Evolutionary conservation across 176 grass and related monocot species (phyloP), one percentile per base, ranked within the genome.

Genomic region (Hyparrhenia diplandra): DNA sequence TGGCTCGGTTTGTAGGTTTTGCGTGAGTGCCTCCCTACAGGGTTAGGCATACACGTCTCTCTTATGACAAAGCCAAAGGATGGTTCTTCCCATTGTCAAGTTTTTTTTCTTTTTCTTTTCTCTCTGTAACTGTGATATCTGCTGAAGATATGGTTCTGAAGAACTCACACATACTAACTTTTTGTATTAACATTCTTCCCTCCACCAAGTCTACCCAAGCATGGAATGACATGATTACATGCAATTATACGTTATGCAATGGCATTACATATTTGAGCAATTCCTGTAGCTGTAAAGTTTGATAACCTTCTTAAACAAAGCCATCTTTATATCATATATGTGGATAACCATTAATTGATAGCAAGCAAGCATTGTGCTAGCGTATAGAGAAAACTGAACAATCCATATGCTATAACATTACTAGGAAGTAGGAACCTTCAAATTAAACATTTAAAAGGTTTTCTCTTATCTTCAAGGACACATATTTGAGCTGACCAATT

Each of bases 261-360:
- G 34, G 21, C 16, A 2, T 28, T 61, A 61, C 59, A 31, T 10
- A 35, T 81, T 75, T 76, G 9, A 30, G 27, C 37, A 47, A 14
- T 78, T 45, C 14, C 14, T 73, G 6, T 59, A 78, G 25, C 5
- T 78, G 25, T 78, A 78, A 64, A 55, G 10, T 58, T 6, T 87
- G 65, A 55, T 28, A 73, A 34, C 39, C 13, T 64, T 20, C 55
- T 75, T 60, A 71, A 78, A 60, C 7, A 71, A 2, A 57, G 11
- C 66, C 30, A 82, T 36, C 45, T 34, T 55, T 76, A 27, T 74
- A 24, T 68, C 20, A 20, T 35, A 58, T 10, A n/a, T n/a, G 21
- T 83, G 34, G 17, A 72, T 27, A 71, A 73, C 20, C 25, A 76
- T 43, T 76, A n/a, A 24, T 34, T 21, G 20, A 35, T 12, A 55